Percentiles rank a stretch among this genome's conserved stretches.
Conservation (phyloP, 2,329 filamentous ascomycete genomes). For the Coniochaeta sp. region DNA sequence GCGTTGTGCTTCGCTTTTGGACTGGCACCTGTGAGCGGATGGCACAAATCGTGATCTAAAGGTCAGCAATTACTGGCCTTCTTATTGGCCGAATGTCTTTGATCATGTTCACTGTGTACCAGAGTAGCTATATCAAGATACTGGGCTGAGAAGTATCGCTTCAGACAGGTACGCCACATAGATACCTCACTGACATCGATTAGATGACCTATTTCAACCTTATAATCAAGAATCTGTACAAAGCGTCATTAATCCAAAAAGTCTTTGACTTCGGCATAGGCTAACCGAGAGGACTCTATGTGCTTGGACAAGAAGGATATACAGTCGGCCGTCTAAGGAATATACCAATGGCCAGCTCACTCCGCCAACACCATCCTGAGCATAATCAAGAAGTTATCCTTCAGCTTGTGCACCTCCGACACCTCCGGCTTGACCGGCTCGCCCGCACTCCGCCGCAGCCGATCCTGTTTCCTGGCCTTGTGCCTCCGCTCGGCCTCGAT, state of each 20-base stretch:
- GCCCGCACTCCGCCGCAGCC: constrained; percentile 70
- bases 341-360: constrained; percentile 28
- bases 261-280: background rate
- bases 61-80: background rate
- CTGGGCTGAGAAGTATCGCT: too few relatives aligned
- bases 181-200: too few relatives aligned
- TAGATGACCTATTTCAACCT: too few relatives aligned
- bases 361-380: constrained; percentile 72
- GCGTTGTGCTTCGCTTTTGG: background rate
- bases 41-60: background rate
- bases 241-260: background rate
- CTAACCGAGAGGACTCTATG: background rate
- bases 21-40: background rate
- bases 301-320: background rate
- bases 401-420: constrained; percentile 71
- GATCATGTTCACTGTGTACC: too few relatives aligned
- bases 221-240: too few relatives aligned
- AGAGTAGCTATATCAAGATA: too few relatives aligned
- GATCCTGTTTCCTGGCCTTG: constrained; percentile 69
- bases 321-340: background rate
- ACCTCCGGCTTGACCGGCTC: constrained; percentile 77
- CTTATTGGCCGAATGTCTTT: background rate
- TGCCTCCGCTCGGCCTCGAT: constrained; percentile 80
- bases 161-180: too few relatives aligned
- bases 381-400: constrained; percentile 75